Percentiles rank a stretch among this genome's conserved stretches.
phyloP scores from a whole-genome alignment of 1,139 yeast genomes.

The Suhomyces chickasaworum region DNA sequence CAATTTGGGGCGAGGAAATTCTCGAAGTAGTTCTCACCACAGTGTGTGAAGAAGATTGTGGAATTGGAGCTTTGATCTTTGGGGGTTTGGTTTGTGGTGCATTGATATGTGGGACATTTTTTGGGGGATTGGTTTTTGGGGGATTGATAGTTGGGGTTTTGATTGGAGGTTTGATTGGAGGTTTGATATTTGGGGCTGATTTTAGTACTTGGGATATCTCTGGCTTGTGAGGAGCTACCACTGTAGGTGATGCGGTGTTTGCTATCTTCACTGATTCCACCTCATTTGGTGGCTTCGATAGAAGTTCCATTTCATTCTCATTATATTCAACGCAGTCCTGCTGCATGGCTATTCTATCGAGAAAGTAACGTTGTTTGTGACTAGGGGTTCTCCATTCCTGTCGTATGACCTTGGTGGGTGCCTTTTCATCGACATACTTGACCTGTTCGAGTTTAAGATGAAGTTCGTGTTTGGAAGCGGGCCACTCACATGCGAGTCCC shows the following conservation, averaged over 20 bases:
- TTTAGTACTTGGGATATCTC: background rate
- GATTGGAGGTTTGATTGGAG: no score
- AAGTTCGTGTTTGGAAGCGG: slow-evolving; percentile 30
- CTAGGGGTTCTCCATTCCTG: slow-evolving; percentile 5
- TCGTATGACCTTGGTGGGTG: background rate
- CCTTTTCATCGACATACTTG: slow-evolving; percentile 22
- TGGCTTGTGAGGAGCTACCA: background rate
- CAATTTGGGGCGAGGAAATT: background rate
- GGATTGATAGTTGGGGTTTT: no score
- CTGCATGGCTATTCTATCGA: slow-evolving; percentile 44
- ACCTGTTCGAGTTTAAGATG: slow-evolving; percentile 30
- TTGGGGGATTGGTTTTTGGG: no score
- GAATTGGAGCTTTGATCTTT: background rate
- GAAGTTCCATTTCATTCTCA: slow-evolving; percentile 25
- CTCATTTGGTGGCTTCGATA: background rate
- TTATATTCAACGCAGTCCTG: slow-evolving; percentile 45
- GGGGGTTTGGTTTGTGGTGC: no score
- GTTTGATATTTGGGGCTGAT: background rate
- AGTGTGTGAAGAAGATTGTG: background rate
- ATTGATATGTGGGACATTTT: no score
- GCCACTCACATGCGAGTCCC: slow-evolving; percentile 37
- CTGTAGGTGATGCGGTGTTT: background rate
- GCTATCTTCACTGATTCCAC: background rate
- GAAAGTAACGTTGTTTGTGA: slow-evolving; percentile 22
- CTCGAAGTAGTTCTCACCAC: background rate